A percentile compares a stretch with the other conserved stretches of the same genome.
Conservation (phyloP, 2,329 filamentous ascomycete species). For the Tolypocladium album region DNA sequence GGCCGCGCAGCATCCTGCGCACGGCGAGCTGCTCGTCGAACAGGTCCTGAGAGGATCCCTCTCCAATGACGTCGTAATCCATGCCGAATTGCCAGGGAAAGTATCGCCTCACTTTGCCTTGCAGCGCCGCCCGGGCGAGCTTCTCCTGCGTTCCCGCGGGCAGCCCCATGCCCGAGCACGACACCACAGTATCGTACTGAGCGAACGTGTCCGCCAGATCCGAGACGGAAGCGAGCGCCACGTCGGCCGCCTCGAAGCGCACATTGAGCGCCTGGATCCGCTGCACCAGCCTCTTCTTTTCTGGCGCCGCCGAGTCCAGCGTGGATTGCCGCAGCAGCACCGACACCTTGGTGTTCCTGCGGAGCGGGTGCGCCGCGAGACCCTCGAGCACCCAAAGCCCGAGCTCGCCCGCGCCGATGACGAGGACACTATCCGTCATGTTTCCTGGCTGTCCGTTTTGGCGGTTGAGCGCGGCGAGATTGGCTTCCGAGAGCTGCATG, state of each 20-base stretch:
- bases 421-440: conserved; percentile 32
- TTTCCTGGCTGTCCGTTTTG: conserved; percentile 1
- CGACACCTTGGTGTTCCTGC: conserved; percentile 27
- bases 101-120: conserved; percentile 37
- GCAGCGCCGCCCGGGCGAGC: conserved; percentile 42
- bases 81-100: conserved; percentile 68
- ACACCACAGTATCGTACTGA: conserved; percentile 43
- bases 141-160: conserved; percentile 46
- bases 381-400: conserved; percentile 43
- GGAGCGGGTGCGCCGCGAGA: conserved; percentile 34
- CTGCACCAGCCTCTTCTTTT: conserved; percentile 23
- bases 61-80: conserved; percentile 56
- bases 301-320: conserved; percentile 25
- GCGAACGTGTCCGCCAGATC: conserved; percentile 31
- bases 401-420: conserved; percentile 58
- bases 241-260: conserved; percentile 32
- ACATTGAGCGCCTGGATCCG: conserved; percentile 26
- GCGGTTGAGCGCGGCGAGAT: conserved; percentile 5
- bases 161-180: conserved; percentile 49
- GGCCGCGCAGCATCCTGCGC: conserved; percentile 35
- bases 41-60: conserved; percentile 47
- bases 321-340: conserved; percentile 43
- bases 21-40: conserved; percentile 60
- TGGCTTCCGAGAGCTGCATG: conserved; percentile 4
- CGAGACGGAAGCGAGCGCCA: conserved; percentile 21